Evolutionary conservation across 2,329 filamentous ascomycete genomes (phyloP).

Genomic region (Lecanoromycetidae sp.): DNA sequence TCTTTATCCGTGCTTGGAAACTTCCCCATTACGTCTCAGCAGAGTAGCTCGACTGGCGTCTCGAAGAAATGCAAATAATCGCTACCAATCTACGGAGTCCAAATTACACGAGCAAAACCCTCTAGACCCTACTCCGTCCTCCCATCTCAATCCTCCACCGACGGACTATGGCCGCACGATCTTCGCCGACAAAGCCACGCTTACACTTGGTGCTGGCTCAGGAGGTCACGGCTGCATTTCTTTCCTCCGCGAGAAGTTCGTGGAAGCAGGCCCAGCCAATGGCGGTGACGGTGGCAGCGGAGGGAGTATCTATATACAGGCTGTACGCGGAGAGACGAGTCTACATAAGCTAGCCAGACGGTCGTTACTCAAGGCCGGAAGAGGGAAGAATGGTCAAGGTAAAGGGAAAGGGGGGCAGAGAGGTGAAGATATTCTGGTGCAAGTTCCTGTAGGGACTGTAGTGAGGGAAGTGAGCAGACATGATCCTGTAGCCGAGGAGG

Average conservation of each 20-base stretch:
- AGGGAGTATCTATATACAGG: conserved; percentile 89
- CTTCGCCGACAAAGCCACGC: conserved; percentile 74
- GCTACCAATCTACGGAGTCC: conserved; percentile 15
- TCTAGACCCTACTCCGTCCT: conserved; percentile 20
- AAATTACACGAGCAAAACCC: conserved; percentile 11
- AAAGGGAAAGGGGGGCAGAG: conserved; percentile 51
- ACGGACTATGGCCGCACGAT: conserved; percentile 72
- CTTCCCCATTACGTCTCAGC: conserved; percentile 14
- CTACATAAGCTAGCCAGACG: conserved; percentile 78
- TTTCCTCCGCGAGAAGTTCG: conserved; percentile 81
- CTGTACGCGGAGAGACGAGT: conserved; percentile 79
- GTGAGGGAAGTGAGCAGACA: conserved; percentile 67
- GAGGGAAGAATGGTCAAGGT: conserved; percentile 36
- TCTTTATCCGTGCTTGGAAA: conserved; percentile 25
- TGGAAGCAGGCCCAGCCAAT: conserved; percentile 80
- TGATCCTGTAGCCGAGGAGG: conserved; percentile 64
- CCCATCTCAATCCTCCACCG: conserved; percentile 66
- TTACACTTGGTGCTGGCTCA: conserved; percentile 64
- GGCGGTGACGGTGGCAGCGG: conserved; percentile 88
- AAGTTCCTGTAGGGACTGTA: conserved; percentile 86
- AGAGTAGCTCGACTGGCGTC: neutral
- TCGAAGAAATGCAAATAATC: neutral
- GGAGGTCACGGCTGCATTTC: conserved; percentile 92
- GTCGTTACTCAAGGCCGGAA: conserved; percentile 43
- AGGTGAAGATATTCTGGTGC: conserved; percentile 76